Base-by-base conservation (phyloP, 2,329 filamentous ascomycete genomes). In the Mycocentrospora acerina region DNA sequence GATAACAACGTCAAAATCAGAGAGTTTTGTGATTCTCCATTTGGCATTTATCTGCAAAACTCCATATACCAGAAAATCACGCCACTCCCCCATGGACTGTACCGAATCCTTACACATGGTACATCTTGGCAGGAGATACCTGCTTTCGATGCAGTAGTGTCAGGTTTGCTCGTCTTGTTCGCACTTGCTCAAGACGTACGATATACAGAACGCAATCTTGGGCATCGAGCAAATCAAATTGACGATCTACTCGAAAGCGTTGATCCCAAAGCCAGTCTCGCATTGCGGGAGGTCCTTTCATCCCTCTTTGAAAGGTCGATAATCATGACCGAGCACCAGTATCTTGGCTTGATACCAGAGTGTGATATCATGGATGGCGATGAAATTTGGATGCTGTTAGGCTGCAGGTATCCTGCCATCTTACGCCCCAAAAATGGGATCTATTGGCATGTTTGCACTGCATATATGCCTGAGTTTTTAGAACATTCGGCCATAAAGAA, bases 381-480 rank as follows among this genome's bases (percentile, higher is more conserved):
- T 15, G 29, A 42, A 10, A n/a, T 42, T 11, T 36, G 39, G 33
- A 19, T 42, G 8, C 29, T 35, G 18, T 13, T 42, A 12, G 39
- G 39, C 13, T 37, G 24, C 29, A 12, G 18, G 9, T 4, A 14
- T 3, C 39, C 28, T 12, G 14, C 37, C 5, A 11, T 37, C 7
- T 15, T 37, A 6, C 24, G 33, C 12, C 33, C 17, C 12, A 11
- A 14, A 14, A 29, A 33, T 14, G 29, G 29, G 16, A 15, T 9
- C 10, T 42, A 42, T 18, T 19, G 14, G 24, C 29, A 37, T 16
- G 24, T 42, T 8, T 36, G 39, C n/a, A 9, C 24, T 2, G 39
- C 33, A 7, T 8, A 19, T 6, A 37, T 42, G 2, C 33, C 39
- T 5, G 24, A 15, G 7, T 27, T 42, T 11, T 24, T 24, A 11